phyloP scores from a whole-genome alignment of 305 asterid genomes.

The Petunia hybrid region DNA sequence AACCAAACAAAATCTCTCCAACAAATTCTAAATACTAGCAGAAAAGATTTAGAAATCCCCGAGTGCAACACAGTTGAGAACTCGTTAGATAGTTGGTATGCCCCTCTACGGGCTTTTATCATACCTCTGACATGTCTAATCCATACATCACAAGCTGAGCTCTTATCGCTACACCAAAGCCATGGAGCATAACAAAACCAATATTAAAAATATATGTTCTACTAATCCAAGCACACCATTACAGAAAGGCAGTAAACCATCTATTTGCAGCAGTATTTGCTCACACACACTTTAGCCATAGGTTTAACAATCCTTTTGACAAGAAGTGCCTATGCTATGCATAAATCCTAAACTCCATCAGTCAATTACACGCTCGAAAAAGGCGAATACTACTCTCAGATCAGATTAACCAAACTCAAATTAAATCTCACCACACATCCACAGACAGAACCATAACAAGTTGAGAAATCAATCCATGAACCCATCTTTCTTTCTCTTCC shows the following conservation, averaged over 20 bases:
- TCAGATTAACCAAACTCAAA: not conserved
- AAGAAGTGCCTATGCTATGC: not conserved
- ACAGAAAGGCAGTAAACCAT: not conserved
- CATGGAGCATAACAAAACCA: too few relatives aligned
- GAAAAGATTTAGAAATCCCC: not conserved
- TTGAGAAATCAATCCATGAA: not conserved
- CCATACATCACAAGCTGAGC: too few relatives aligned
- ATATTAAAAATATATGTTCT: not conserved
- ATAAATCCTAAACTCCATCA: not conserved
- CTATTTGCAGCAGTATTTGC: not conserved
- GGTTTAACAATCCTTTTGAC: not conserved
- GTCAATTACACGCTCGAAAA: not conserved
- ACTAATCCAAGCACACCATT: not conserved
- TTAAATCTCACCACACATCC: constrained; percentile 16
- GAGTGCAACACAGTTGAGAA: too few relatives aligned
- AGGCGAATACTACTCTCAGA: not conserved
- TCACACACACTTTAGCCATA: not conserved
- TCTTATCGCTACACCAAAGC: too few relatives aligned
- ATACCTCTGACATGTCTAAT: too few relatives aligned
- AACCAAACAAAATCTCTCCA: not conserved
- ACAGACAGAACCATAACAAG: not conserved
- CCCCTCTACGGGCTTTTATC: too few relatives aligned
- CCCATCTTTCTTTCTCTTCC: not conserved
- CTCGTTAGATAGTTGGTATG: too few relatives aligned
- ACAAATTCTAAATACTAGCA: not conserved